Evolutionary conservation across 2,329 filamentous ascomycete species (phyloP), one percentile per base, ranked within the genome.

Genomic region (Fusarium sp.): DNA sequence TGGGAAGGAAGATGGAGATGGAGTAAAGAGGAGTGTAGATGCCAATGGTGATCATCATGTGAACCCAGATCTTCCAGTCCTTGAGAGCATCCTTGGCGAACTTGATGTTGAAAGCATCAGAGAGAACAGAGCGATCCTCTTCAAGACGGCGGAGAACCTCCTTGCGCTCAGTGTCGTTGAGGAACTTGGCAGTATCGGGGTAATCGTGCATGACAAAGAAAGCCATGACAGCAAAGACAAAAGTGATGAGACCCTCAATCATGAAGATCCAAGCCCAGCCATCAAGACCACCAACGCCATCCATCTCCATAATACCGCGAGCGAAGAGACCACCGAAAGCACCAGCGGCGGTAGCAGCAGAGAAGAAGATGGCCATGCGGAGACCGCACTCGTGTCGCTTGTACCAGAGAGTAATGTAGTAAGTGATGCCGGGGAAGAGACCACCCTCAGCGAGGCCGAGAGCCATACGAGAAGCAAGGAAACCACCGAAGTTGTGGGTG

Each of bases 231-330:
- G 85, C 78, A 44, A 87, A 81, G 35, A 84, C 3, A 7, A 88
- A 77, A 9, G 85, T 87, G 26, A 83, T 73, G 23, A 87, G 64
- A 33, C 87, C 87, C 78, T 92, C 90, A 6, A 93, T 82, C 64
- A 94, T 92, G 78, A 95, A 95, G 55, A 95, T 94, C 92, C 92
- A 94, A 3, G 88, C 85, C 93, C 93, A 95, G 2, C 91, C 92
- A 53, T 80, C 78, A 15, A 88, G 85, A 30, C 80, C 79, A 5
- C 88, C 80, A 10, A 82, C 72, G 5, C 86, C 86, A 2, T 83
- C 74, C 85, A 91, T 89, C 76, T 89, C 86, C 35, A 87, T 85
- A 54, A 91, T 86, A 26, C 84, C 89, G 35, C 85, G 86, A 5
- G 89, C 89, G 18, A 91, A 80, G 13, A 91, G 81, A 20, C 89